phyloP scores from a whole-genome alignment of 1,139 yeast genomes.

The Geotrichum aggregatum region DNA sequence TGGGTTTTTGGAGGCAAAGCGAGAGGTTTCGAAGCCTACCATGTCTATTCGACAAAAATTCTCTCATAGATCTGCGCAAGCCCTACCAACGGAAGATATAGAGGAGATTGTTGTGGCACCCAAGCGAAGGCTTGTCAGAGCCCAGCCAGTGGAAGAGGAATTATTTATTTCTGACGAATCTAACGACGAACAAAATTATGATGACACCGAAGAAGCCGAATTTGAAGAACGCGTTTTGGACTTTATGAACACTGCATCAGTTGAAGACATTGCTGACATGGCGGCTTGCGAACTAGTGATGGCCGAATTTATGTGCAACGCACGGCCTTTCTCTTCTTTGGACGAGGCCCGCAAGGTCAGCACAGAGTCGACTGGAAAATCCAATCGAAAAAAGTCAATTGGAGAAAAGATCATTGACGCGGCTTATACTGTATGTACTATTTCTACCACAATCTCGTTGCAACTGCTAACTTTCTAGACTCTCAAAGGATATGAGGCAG shows the following conservation, averaged over 20 bases:
- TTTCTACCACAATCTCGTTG: too few relatives aligned
- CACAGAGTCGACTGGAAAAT: conserved; percentile 36
- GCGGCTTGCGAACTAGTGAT: conserved; percentile 65
- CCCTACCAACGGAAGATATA: conserved; percentile 5
- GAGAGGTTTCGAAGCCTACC: conserved; percentile 34
- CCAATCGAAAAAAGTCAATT: conserved; percentile 49
- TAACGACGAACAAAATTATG: conserved; percentile 32
- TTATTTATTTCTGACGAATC: conserved; percentile 19
- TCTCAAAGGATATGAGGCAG: conserved; percentile 86
- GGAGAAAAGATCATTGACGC: conserved; percentile 77
- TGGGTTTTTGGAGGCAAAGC: conserved; percentile 28
- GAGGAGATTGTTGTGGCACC: conserved; percentile 23
- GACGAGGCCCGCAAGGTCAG: conserved; percentile 53
- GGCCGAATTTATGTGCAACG: conserved; percentile 57
- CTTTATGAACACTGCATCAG: conserved; percentile 73
- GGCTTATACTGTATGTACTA: conserved; percentile 42
- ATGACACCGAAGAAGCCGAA: conserved; percentile 44
- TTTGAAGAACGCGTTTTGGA: conserved; percentile 67
- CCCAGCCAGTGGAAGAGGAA: conserved; percentile 12
- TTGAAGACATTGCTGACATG: conserved; percentile 73
- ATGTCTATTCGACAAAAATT: conserved; percentile 40
- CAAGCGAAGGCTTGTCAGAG: conserved; percentile 24
- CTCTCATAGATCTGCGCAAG: conserved; percentile 21
- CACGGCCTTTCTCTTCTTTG: conserved; percentile 65
- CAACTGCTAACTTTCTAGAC: conserved; percentile 38